These are phyloP conservation scores for Sclerotinia spermophila DNA, from an alignment of 2,329 filamentous ascomycete species.

Conservation along the genomic window DNA sequence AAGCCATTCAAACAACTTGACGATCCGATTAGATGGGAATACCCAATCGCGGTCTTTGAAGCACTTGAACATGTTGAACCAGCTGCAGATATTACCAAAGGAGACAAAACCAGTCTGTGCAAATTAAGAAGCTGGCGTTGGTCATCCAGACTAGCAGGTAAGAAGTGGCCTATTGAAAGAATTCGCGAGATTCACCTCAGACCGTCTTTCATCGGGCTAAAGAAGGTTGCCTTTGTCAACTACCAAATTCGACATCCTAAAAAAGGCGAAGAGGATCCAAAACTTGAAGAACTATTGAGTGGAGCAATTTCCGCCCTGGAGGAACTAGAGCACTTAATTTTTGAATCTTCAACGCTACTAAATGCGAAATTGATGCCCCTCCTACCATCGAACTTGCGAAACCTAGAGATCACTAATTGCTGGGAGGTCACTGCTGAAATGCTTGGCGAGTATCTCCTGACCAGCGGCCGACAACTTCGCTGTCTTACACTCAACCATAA, in stretches of 20 bases:
- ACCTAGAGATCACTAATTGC: conserved; percentile 75
- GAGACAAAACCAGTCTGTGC: conserved; percentile 33
- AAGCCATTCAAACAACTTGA: conserved; percentile 61
- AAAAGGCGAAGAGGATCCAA: conserved; percentile 37
- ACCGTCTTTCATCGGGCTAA: conserved; percentile 53
- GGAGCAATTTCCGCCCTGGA: conserved; percentile 53
- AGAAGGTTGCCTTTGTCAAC: conserved; percentile 58
- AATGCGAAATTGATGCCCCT: conserved; percentile 64
- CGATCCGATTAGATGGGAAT: conserved; percentile 62
- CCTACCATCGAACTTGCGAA: conserved; percentile 62
- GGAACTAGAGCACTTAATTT: conserved; percentile 61
- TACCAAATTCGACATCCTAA: conserved; percentile 53
- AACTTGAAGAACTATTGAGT: conserved; percentile 41
- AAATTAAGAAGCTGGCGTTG: conserved; percentile 56
- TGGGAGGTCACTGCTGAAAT: conserved; percentile 67
- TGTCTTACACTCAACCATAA: conserved; percentile 74
- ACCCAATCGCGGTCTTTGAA: conserved; percentile 62
- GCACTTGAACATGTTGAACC: conserved; percentile 57
- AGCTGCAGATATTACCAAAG: conserved; percentile 26
- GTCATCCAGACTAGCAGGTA: conserved; percentile 52
- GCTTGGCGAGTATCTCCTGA: conserved; percentile 60
- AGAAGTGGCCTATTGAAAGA: conserved; percentile 46
- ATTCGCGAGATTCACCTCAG: conserved; percentile 52
- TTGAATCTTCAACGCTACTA: conserved; percentile 72
- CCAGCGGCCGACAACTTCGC: conserved; percentile 64